Conservation (phyloP, 179 eudicot species). For the Heliamphora pulchella region DNA sequence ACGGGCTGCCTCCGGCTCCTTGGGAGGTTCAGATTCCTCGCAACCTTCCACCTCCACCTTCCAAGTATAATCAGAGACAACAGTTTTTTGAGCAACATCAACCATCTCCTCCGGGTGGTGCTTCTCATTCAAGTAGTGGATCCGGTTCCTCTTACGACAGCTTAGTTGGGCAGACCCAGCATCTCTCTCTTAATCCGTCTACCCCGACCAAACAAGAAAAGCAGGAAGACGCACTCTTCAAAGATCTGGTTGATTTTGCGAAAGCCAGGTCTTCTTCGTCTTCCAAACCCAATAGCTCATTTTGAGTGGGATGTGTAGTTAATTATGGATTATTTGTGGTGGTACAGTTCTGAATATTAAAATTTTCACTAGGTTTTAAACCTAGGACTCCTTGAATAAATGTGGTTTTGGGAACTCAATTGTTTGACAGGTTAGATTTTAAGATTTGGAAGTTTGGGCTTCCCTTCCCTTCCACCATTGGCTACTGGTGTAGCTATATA, state of each 20-base stretch:
- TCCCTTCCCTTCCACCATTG: background rate
- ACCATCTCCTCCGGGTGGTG: slow-evolving; percentile 24
- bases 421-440: background rate
- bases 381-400: slow-evolving; percentile 8
- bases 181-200: slow-evolving; percentile 56
- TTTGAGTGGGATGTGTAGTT: slow-evolving; percentile 14
- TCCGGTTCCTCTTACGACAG: slow-evolving; percentile 60
- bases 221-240: slow-evolving; percentile 65
- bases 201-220: slow-evolving; percentile 51
- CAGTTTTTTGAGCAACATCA: slow-evolving; percentile 61
- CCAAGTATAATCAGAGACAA: slow-evolving; percentile 64
- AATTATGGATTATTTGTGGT: background rate
- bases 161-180: slow-evolving; percentile 63
- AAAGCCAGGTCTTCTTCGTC: slow-evolving; percentile 65
- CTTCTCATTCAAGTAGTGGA: slow-evolving; percentile 42
- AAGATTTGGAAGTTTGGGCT: background rate
- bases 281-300: slow-evolving; percentile 38
- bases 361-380: background rate
- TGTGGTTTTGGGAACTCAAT: background rate
- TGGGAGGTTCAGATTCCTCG: slow-evolving; percentile 42
- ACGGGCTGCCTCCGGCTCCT: slow-evolving; percentile 50
- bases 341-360: background rate
- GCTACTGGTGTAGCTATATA: background rate
- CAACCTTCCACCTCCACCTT: slow-evolving; percentile 74
- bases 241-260: slow-evolving; percentile 82